Evolutionary conservation across 306 rosid species (phyloP).

Genomic region (Lathyrus sativus): DNA sequence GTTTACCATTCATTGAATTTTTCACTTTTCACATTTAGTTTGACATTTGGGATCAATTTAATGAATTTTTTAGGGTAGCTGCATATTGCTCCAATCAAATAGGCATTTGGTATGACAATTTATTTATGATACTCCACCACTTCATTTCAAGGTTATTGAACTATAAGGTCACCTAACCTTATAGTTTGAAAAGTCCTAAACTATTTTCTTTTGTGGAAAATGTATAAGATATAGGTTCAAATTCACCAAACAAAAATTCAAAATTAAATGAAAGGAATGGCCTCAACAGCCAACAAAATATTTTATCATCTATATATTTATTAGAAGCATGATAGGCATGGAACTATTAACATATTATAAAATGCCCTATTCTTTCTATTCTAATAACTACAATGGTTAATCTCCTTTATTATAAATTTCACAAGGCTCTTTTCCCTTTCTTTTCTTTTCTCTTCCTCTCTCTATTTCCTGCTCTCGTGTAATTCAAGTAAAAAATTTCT

Average conservation of each 20-base stretch:
- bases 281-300: slow-evolving; percentile 34
- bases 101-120: not conserved
- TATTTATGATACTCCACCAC: not conserved
- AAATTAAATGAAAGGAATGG: slow-evolving; percentile 31
- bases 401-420: slow-evolving; percentile 65
- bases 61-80: not conserved
- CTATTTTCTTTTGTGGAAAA: slow-evolving; percentile 11
- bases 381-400: slow-evolving; percentile 58
- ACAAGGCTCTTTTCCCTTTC: slow-evolving; percentile 43
- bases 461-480: slow-evolving; percentile 39
- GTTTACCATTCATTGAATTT: no score
- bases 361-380: slow-evolving; percentile 50
- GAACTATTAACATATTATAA: slow-evolving; percentile 56
- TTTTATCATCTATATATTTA: slow-evolving; percentile 41
- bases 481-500: slow-evolving; percentile 45
- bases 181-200: slow-evolving; percentile 2
- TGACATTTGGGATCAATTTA: slow-evolving; percentile 19
- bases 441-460: not conserved
- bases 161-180: not conserved
- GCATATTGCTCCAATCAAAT: slow-evolving; percentile 15
- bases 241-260: slow-evolving; percentile 30
- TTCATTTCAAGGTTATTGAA: slow-evolving; percentile 19
- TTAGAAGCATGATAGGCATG: slow-evolving; percentile 63
- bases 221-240: not conserved
- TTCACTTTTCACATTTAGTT: not conserved